Evolutionary conservation across 371 early-diverging fungal genomes (phyloP), one percentile per base, ranked within the genome.

Genomic region (Zychaea mexicana): DNA sequence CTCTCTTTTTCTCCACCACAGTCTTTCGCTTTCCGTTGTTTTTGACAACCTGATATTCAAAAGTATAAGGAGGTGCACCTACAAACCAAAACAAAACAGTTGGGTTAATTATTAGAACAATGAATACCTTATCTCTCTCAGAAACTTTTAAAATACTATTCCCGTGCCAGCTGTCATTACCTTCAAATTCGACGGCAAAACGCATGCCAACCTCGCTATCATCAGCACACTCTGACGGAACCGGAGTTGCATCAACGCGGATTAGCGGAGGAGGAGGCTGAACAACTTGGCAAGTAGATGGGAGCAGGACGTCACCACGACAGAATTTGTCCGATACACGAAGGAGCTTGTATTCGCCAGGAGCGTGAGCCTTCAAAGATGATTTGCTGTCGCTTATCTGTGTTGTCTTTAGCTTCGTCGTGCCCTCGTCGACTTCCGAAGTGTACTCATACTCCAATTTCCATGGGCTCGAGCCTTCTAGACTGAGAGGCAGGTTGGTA

Each of bases 201-300:
- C 69, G 72, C 83, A 79, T 83, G 22, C 83, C 83, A 31, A 80
- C 59, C 49, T 79, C 80, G 36, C 62, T 78, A 33, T 74, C 80
- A 4, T 71, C 73, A 15, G 72, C 72, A 56, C 83, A 83, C 57
- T 78, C 76, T 5, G 83, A 83, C 9, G 78, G 70, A 70, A 83
- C 80, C 32, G 83, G 71, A 1, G 67, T 73, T 21, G 74, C 57
- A 27, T 68, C 61, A 3, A 83, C 32, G 17, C 72, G 58, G 31
- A 78, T 67, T 3, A 69, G 27, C 28, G 83, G 83, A 12, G 73
- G 39, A 21, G 76, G 72, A 17, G 83, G 83, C 31, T 79, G 80
- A 15, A 72, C 60, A 0, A 83, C 78, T 45, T 73, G 76, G 38
- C 83, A 83, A 2, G 58, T 58, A 31, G 80, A 72, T 10, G 83